phyloP scores from a whole-genome alignment of 805 yeast genomes.

The Zygotorulaspora florentina region DNA sequence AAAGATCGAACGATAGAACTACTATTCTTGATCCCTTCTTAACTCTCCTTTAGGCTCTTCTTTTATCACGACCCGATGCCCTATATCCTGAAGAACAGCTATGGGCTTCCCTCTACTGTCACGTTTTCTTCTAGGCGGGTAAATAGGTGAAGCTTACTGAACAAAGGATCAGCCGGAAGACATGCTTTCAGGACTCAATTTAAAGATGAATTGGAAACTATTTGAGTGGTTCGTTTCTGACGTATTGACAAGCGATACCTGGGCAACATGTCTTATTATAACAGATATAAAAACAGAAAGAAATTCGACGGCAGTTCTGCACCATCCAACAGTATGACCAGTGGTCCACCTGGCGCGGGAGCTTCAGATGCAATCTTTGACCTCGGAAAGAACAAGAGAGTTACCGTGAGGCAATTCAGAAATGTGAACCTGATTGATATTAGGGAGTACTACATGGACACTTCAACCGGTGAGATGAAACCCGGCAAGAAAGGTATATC shows the following conservation, averaged over 20 bases:
- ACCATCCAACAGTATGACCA: conserved; percentile 7
- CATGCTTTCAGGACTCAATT: not conserved
- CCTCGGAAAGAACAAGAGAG: conserved; percentile 60
- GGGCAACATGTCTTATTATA: conserved; percentile 30
- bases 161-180: not conserved
- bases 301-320: conserved; percentile 14
- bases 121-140: no score
- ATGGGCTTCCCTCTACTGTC: no score
- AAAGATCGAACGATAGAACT: no score
- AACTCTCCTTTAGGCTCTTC: no score
- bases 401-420: conserved; percentile 69
- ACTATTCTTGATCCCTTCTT: no score
- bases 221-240: no score
- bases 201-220: not conserved
- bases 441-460: conserved; percentile 70
- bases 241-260: no score
- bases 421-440: conserved; percentile 69
- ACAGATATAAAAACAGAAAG: conserved; percentile 28
- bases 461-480: conserved; percentile 51
- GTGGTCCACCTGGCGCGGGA: conserved; percentile 15
- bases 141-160: no score
- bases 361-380: conserved; percentile 34
- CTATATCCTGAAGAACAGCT: no score
- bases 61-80: no score
- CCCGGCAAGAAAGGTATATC: conserved; percentile 74